These are phyloP conservation scores for Lathyrus oleraceus DNA, from an alignment of 306 rosid genomes.

Conservation along the genomic window DNA sequence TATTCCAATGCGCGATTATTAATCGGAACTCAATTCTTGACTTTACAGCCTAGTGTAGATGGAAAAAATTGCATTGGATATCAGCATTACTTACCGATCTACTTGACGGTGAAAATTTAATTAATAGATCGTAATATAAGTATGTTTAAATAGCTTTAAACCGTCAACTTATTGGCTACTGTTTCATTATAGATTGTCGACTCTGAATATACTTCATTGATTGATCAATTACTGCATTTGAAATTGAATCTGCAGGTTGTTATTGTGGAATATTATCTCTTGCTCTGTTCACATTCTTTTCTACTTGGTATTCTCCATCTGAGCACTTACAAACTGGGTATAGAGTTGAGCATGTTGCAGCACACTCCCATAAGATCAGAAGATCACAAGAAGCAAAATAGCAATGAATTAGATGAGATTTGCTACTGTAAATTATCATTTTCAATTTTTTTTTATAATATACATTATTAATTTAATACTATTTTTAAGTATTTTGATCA, in stretches of 20 bases:
- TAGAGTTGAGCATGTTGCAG: too few species aligned
- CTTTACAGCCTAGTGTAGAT: slow-evolving; percentile 79
- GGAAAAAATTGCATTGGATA: slow-evolving; percentile 92
- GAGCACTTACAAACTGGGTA: background rate
- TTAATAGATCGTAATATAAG: background rate
- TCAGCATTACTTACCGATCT: slow-evolving; percentile 93
- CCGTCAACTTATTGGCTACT: slow-evolving; percentile 1
- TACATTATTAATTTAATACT: too few species aligned
- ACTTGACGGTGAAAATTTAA: slow-evolving; percentile 67
- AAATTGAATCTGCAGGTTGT: too few species aligned
- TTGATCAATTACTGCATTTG: too few species aligned
- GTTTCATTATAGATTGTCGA: slow-evolving; percentile 57
- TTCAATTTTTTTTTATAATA: too few species aligned
- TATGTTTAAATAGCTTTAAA: slow-evolving; percentile 24
- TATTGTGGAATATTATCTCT: too few species aligned
- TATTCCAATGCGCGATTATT: slow-evolving; percentile 5
- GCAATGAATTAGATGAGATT: too few species aligned
- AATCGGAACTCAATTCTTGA: slow-evolving; percentile 34
- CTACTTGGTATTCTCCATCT: slow-evolving; percentile 8
- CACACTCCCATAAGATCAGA: too few species aligned
- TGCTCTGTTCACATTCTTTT: background rate
- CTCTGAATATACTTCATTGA: slow-evolving; percentile 40
- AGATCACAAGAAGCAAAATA: too few species aligned
- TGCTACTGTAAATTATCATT: too few species aligned
- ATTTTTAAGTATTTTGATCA: too few species aligned